Conservation (phyloP, 78 protist genomes). For the slime mould (Dictyostelium discoideum) region dicty_2.7 NC_007091.3:2507001-2507500, state of each 20-base stretch:
- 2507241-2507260: too few relatives aligned
- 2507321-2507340: neutral
- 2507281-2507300: neutral
- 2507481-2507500: too few relatives aligned
- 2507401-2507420: slow-evolving; percentile 61
- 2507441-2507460: neutral
- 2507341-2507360: neutral
- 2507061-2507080: slow-evolving; percentile 78
- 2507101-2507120: neutral
- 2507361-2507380: slow-evolving; percentile 37
- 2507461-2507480: neutral
- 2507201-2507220: slow-evolving; percentile 13
- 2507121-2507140: neutral
- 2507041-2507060: slow-evolving; percentile 76
- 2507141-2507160: too few relatives aligned
- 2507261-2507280: neutral
- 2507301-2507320: neutral
- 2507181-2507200: neutral
- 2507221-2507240: neutral
- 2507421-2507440: slow-evolving; percentile 55
- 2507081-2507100: slow-evolving; percentile 41
- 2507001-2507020: slow-evolving; percentile 74
- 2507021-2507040: slow-evolving; percentile 72
- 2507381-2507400: slow-evolving; percentile 58
- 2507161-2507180: neutral